These are phyloP conservation scores for Sideroxylon spinosum DNA, from an alignment of 179 eudicot genomes.

Conservation along the genomic window DNA sequence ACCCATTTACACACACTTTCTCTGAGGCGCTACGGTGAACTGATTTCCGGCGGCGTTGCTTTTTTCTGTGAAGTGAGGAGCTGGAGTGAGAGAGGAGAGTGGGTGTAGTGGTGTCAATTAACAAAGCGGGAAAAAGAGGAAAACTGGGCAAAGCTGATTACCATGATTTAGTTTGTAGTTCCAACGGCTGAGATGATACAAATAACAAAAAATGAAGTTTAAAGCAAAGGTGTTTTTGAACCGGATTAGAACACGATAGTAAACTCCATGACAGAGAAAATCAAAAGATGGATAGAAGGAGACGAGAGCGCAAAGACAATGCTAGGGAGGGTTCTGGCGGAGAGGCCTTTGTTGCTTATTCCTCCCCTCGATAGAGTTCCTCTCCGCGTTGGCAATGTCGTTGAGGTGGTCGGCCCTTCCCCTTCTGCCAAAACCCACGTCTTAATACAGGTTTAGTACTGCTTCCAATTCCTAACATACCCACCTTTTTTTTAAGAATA, in stretches of 20 bases:
- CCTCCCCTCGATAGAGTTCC: conserved; percentile 85
- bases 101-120: too few species aligned
- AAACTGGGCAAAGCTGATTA: too few species aligned
- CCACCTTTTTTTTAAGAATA: neutral
- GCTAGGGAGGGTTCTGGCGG: conserved; percentile 39
- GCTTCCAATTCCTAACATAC: neutral
- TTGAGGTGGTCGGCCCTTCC: conserved; percentile 80
- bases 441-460: conserved; percentile 52
- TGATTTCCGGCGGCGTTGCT: too few species aligned
- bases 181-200: neutral
- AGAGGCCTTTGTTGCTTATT: conserved; percentile 44
- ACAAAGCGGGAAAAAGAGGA: too few species aligned
- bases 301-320: conserved; percentile 57
- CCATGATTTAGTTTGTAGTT: too few species aligned
- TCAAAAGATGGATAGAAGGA: conserved; percentile 44
- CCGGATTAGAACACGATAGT: too few species aligned
- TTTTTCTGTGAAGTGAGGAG: too few species aligned
- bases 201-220: too few species aligned
- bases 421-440: conserved; percentile 78
- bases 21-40: too few species aligned
- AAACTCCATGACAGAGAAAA: neutral
- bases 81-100: too few species aligned
- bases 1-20: too few species aligned
- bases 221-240: too few species aligned
- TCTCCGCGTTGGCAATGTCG: conserved; percentile 68